phyloP scores from a whole-genome alignment of 176 grass and related monocot genomes.

The Eleusine coracana region DNA sequence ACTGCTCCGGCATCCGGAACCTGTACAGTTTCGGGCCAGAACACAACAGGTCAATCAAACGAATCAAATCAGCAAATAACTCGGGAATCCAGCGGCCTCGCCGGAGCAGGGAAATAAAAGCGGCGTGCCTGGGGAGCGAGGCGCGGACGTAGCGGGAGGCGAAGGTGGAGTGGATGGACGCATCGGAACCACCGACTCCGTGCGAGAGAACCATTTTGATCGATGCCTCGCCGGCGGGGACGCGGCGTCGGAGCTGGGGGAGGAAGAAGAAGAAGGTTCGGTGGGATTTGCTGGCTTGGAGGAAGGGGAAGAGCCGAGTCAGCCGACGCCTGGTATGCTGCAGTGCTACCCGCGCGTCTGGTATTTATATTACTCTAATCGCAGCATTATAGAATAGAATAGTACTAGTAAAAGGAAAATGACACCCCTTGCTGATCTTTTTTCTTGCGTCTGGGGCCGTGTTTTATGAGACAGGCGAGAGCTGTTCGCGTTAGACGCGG shows the following conservation, averaged over 20 bases:
- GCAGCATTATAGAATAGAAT: too few species aligned
- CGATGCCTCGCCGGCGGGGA: slow-evolving; percentile 19
- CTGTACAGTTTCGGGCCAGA: background rate
- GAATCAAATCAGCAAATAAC: background rate
- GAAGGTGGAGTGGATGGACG: slow-evolving; percentile 74
- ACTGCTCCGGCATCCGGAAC: background rate
- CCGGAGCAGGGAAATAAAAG: background rate
- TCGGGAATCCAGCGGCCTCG: background rate
- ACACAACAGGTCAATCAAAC: slow-evolving; percentile 49
- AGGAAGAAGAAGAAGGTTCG: background rate
- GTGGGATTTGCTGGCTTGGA: background rate
- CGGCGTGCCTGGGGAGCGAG: slow-evolving; percentile 64
- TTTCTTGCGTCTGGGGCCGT: too few species aligned
- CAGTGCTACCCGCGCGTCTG: too few species aligned
- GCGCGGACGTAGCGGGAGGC: slow-evolving; percentile 83
- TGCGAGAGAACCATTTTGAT: slow-evolving; percentile 66
- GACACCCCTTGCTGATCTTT: too few species aligned
- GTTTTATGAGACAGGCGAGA: too few species aligned
- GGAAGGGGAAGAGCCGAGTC: background rate
- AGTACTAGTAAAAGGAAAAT: too few species aligned
- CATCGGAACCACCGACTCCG: slow-evolving; percentile 52
- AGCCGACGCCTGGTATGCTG: background rate
- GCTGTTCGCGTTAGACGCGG: too few species aligned
- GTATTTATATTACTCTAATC: too few species aligned
- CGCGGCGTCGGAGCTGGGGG: background rate